Evolutionary conservation across 148 eudicot species (phyloP).

Genomic region (Vaccinium darrowii): DNA sequence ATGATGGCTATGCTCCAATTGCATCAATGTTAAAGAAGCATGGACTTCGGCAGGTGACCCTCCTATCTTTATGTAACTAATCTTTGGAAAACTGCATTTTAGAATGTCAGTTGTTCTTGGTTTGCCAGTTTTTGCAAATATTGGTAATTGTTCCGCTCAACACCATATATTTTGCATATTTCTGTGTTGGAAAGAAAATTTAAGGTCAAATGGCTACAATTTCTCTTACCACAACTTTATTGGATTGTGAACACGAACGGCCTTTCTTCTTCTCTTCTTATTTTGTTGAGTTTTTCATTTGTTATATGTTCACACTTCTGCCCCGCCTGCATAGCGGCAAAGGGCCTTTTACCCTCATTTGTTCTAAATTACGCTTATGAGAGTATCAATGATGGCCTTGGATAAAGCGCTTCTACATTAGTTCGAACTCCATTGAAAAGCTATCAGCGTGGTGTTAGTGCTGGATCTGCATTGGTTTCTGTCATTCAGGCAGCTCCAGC

Average conservation of each 20-base stretch:
- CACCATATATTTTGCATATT: neutral
- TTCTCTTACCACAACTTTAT: neutral
- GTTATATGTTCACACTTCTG: conserved; percentile 4
- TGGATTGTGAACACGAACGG: neutral
- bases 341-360: neutral
- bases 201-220: neutral
- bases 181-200: neutral
- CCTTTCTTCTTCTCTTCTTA: neutral
- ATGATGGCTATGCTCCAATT: conserved; percentile 75
- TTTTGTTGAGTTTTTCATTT: neutral
- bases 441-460: conserved; percentile 74
- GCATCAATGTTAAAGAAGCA: conserved; percentile 69
- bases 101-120: neutral
- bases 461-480: conserved; percentile 73
- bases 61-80: neutral
- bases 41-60: conserved; percentile 75
- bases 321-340: neutral
- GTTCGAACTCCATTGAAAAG: conserved; percentile 71
- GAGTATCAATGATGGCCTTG: conserved; percentile 79
- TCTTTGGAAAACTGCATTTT: neutral
- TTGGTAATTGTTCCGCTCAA: neutral
- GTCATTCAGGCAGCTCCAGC: conserved; percentile 88
- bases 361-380: conserved; percentile 59
- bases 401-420: conserved; percentile 73
- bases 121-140: conserved; percentile 1